A percentile compares a stretch with the other conserved stretches of the same genome.
phyloP scores from a whole-genome alignment of 2,329 filamentous ascomycete genomes.

The Exophiala phaeomuriformis region DNA sequence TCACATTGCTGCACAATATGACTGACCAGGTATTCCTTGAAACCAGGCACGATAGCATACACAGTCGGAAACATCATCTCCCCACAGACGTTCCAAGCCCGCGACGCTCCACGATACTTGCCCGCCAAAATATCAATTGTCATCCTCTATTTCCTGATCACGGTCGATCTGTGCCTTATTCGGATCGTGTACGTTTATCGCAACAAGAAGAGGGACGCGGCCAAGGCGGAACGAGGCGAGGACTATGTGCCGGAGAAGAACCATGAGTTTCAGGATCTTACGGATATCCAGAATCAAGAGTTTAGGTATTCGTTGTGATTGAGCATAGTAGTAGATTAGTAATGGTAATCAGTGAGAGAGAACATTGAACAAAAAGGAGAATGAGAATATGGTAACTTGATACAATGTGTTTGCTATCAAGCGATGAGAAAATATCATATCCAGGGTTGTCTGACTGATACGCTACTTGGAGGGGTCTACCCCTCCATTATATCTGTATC shows the following conservation, averaged over 20 bases:
- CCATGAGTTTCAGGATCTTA: constrained; percentile 31
- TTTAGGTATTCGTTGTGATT: constrained; percentile 27
- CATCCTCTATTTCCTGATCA: constrained; percentile 29
- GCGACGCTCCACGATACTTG: constrained; percentile 31
- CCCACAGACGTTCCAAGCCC: constrained; percentile 38
- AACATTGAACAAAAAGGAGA: too few species aligned
- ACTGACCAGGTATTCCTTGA: background rate
- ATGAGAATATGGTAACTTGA: too few species aligned
- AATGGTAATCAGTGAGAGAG: too few species aligned
- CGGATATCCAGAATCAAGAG: constrained; percentile 28
- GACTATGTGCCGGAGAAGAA: constrained; percentile 29
- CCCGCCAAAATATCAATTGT: constrained; percentile 30
- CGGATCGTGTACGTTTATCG: constrained; percentile 29
- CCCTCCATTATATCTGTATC: background rate
- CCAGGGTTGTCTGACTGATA: background rate
- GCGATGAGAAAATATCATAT: too few species aligned
- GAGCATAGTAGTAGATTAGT: too few species aligned
- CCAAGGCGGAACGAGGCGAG: constrained; percentile 26
- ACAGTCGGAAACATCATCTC: constrained; percentile 40
- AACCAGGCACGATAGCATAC: constrained; percentile 31
- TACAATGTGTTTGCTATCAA: too few species aligned
- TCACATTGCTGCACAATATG: background rate
- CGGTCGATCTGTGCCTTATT: constrained; percentile 31
- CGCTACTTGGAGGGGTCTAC: background rate
- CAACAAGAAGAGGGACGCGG: constrained; percentile 29